Evolutionary conservation across 1,284 basidiomycete species (phyloP).

Genomic region (Fomitopsis betulina): DNA sequence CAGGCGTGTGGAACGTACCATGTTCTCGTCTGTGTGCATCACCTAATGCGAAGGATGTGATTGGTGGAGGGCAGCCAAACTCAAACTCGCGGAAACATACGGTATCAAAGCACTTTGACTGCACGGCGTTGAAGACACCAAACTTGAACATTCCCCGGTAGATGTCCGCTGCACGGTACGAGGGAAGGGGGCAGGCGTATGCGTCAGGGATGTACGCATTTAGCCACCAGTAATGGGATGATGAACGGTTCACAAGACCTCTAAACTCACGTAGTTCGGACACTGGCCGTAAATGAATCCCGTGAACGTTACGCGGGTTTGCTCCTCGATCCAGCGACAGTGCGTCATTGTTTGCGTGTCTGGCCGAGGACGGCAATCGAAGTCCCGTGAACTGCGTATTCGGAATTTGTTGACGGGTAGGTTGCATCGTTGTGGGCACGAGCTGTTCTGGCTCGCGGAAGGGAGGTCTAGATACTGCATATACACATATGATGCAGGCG

Average conservation of each 20-base stretch:
- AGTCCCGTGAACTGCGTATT: not conserved
- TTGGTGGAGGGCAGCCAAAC: not conserved
- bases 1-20: slow-evolving; percentile 42
- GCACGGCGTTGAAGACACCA: slow-evolving; percentile 85
- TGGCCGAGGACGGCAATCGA: not conserved
- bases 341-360: not conserved
- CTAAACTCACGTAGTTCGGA: slow-evolving; percentile 61
- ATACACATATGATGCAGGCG: not conserved
- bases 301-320: slow-evolving; percentile 36
- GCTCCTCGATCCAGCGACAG: slow-evolving; percentile 11
- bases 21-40: slow-evolving; percentile 64
- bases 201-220: slow-evolving; percentile 11
- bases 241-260: not conserved
- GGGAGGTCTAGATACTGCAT: slow-evolving; percentile 4
- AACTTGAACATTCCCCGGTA: slow-evolving; percentile 84
- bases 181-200: slow-evolving; percentile 7
- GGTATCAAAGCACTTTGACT: slow-evolving; percentile 76
- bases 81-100: slow-evolving; percentile 36
- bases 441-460: not conserved
- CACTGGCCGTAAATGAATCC: slow-evolving; percentile 59
- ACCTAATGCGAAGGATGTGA: slow-evolving; percentile 41
- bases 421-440: not conserved
- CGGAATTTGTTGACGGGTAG: not conserved
- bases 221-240: slow-evolving; percentile 2
- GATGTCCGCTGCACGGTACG: slow-evolving; percentile 60